These are phyloP conservation scores for Cyclospora cayetanensis DNA, from an alignment of 169 alveolate species.

Conservation along the genomic window DNA sequence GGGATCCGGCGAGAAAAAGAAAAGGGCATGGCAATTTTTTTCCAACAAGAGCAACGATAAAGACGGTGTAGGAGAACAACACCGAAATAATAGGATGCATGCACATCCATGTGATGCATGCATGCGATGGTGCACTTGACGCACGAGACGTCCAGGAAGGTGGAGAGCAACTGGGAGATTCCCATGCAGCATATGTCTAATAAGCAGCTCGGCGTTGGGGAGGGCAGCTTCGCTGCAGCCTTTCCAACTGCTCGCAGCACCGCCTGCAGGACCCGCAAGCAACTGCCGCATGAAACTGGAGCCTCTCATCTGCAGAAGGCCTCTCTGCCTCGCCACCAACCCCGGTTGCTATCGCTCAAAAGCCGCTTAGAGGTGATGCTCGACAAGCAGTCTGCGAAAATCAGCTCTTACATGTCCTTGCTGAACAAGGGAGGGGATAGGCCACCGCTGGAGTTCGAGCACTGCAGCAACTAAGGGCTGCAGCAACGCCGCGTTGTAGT, in stretches of 20 bases:
- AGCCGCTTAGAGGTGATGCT: not conserved
- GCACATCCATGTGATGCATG: too few relatives aligned
- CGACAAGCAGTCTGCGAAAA: not conserved
- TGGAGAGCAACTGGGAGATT: not conserved
- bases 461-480: slow-evolving; percentile 35
- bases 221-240: not conserved
- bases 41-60: too few relatives aligned
- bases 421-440: slow-evolving; percentile 24
- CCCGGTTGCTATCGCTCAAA: not conserved
- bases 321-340: not conserved
- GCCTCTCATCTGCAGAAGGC: not conserved
- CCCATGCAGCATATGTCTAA: not conserved
- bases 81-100: too few relatives aligned
- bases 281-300: not conserved
- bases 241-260: slow-evolving; percentile 31
- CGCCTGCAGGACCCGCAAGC: slow-evolving; percentile 31
- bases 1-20: too few relatives aligned
- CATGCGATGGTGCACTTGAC: too few relatives aligned
- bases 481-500: slow-evolving; percentile 21
- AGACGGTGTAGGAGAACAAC: too few relatives aligned
- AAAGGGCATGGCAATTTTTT: too few relatives aligned
- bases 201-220: not conserved
- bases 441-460: slow-evolving; percentile 56
- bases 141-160: not conserved
- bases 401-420: slow-evolving; percentile 34